Percentiles rank a stretch among this genome's conserved stretches.
Evolutionary conservation across 768 basidiomycete species (phyloP).

Genomic region (Suillus occidentalis): DNA sequence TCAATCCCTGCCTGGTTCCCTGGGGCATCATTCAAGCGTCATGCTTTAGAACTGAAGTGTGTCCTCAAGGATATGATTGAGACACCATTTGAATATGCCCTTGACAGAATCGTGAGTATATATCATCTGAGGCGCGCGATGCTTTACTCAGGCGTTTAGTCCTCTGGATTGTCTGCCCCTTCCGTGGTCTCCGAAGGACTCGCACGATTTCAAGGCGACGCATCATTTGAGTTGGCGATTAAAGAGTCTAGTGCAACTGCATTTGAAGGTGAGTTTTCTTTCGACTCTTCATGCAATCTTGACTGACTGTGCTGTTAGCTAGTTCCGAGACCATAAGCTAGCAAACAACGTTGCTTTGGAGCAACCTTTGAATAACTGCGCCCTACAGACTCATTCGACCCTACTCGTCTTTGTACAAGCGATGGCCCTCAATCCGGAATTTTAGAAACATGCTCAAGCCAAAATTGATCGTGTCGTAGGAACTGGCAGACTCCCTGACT

Average conservation of each 20-base stretch:
- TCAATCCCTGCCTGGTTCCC: conserved; percentile 50
- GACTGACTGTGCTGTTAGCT: background rate
- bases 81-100: conserved; percentile 10
- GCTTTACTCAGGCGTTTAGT: conserved; percentile 19
- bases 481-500: conserved; percentile 10
- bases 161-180: conserved; percentile 27
- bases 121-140: background rate
- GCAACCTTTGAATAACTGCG: background rate
- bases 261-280: conserved; percentile 7
- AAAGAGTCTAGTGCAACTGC: conserved; percentile 14
- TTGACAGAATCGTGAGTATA: conserved; percentile 8
- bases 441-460: conserved; percentile 14
- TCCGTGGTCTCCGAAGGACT: conserved; percentile 36
- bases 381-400: conserved; percentile 12
- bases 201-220: conserved; percentile 2
- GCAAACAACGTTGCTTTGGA: background rate
- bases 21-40: conserved; percentile 42
- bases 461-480: conserved; percentile 16
- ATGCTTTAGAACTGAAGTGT: conserved; percentile 39
- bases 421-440: conserved; percentile 16
- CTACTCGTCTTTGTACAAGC: conserved; percentile 15
- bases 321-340: conserved; percentile 8
- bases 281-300: background rate
- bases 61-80: conserved; percentile 19
- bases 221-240: conserved; percentile 3